Evolutionary conservation across 202 grass and related monocot genomes (phyloP), one percentile per base, ranked within the genome.

Genomic region (Alloteropsis angusta): DNA sequence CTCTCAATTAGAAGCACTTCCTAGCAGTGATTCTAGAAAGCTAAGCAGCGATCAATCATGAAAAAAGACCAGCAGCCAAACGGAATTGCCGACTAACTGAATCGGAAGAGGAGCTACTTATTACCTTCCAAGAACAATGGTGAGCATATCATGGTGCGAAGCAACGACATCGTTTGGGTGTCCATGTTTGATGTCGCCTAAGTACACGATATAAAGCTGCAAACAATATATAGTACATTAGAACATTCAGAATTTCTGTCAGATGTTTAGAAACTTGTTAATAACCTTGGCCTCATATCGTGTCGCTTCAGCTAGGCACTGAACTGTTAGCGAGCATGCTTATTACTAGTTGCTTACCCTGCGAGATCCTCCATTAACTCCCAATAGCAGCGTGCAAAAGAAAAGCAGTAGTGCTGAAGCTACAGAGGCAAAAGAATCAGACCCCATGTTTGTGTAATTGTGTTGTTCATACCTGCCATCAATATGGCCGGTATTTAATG

Each of bases 121-220:
- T 1, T 37, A 63, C 60, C 60, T 63, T 37, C 32, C 34, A 4
- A 37, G 32, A 37, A 63, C 60, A 37, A 0, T 1, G 17, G 17
- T 18, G 16, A 79, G 76, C 0, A 68, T 19, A 32, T 58, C 64
- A 80, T 80, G 77, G 76, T 80, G 77, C 17, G 77, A 68, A 19
- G 63, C 77, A 8, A 69, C 15, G 38, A 80, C 77, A 17, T 80
- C 63, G 25, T 57, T 5, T 17, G 77, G 77, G 53, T 80, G 37
- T 16, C 64, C 64, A 80, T 80, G 64, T 21, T 30, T 80, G 38
- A 68, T 37, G 15, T 69, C 64, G 26, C 77, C 77, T 69, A 69
- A 50, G 25, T 69, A 80, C 16, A 68, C 52, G 54, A 79, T 73
- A 22, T 87, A 49, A n/a, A 87, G 62, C 23, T 77, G 18, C 21